Base-by-base conservation (phyloP, 225 moss, liverwort and hornwort species). In the Pseudisothecium myosuroides region DNA sequence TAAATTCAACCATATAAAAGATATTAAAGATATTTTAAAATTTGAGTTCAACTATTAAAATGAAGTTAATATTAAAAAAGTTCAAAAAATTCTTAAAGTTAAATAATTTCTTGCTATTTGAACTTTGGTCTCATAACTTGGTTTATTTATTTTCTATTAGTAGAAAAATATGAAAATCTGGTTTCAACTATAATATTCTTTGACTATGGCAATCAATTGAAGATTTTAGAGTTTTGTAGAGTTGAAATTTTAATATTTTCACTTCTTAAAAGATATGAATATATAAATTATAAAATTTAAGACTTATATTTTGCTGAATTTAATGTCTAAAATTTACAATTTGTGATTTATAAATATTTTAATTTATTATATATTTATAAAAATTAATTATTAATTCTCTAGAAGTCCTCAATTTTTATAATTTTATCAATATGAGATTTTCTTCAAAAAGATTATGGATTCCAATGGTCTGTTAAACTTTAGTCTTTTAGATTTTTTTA, bases 131-230 rank as follows among this genome's bases (percentile, higher is more conserved):
- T 5, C 24, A 37, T 34, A 37, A 24, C 0, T 1, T 15, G 0
- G 8, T n/a, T 17, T 78, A 77, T 24, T 15, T 4, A 6, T 23
- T 37, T 77, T 55, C 1, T 4, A 26, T 26, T 37, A 1, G 1
- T 56, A 56, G 10, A n/a, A 78, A 55, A 6, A 9, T 0, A 37
- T 54, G 0, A 2, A 37, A 54, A 23, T 54, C 36, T 77, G 6
- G 0, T 50, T 50, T 76, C 12, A 50, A 34, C 21, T 1, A 13
- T 34, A 1, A 50, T 13, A 21, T 8, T 50, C 0, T 21, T 7
- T 12, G 49, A 32, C 0, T 49, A 49, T 55, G 7, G 16, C 3
- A 0, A 24, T 0, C 0, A 0, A 37, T 37, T 37, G 4, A 37
- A 55, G 77, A 54, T 54, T 54, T 54, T 36, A 0, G 52, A 52